A percentile compares a stretch with the other conserved stretches of the same genome.
phyloP scores from a whole-genome alignment of 306 rosid species.

The Adenanthera pavonina region DNA sequence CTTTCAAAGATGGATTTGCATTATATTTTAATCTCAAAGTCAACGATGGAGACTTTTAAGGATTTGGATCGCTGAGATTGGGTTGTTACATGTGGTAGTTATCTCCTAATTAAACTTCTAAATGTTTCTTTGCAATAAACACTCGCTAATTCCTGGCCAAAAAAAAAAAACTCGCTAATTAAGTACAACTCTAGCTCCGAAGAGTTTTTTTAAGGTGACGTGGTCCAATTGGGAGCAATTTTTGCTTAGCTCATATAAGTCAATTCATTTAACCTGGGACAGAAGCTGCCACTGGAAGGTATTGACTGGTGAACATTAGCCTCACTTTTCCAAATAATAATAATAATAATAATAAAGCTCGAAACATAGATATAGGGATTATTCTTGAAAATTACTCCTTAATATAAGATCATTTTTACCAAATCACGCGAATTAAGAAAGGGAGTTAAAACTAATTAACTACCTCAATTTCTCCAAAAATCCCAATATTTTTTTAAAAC shows the following conservation, averaged over 20 bases:
- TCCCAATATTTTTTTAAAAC: too few species aligned
- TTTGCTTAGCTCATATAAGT: neutral
- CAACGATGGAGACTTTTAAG: neutral
- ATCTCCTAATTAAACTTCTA: neutral
- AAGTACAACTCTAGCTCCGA: neutral
- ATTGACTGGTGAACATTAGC: neutral
- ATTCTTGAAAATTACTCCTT: too few species aligned
- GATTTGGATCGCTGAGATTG: neutral
- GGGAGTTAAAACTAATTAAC: too few species aligned
- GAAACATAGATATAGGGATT: too few species aligned
- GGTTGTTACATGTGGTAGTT: neutral
- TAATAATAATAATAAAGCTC: too few species aligned
- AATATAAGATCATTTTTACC: too few species aligned
- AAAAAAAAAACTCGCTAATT: too few species aligned
- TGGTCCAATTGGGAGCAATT: neutral
- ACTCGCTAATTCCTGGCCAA: neutral
- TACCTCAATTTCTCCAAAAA: too few species aligned
- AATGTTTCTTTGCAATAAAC: neutral
- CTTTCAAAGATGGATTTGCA: neutral
- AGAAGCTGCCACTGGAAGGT: neutral
- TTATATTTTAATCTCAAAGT: neutral
- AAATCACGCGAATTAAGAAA: too few species aligned
- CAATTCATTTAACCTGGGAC: neutral
- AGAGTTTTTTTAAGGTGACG: neutral
- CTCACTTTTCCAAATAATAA: neutral